Evolutionary conservation across 2,329 filamentous ascomycete genomes (phyloP).

Genomic region (Tolypocladium pustulatum): DNA sequence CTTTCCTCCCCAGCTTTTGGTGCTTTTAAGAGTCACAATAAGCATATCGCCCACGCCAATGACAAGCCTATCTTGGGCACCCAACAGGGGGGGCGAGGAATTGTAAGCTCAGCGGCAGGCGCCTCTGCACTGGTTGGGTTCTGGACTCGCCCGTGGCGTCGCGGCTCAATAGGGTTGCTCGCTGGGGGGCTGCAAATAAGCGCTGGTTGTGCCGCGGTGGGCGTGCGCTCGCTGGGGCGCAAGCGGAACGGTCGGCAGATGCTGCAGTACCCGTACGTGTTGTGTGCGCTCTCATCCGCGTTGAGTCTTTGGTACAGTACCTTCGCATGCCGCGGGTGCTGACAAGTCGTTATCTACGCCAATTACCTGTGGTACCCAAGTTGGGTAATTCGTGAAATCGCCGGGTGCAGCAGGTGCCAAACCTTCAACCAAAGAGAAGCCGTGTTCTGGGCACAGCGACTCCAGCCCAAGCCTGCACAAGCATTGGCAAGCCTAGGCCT

Average conservation of each 20-base stretch:
- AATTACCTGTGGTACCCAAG: no score
- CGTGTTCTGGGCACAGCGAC: background rate
- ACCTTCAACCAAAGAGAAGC: background rate
- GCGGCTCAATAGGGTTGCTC: background rate
- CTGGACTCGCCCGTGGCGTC: constrained; percentile 4
- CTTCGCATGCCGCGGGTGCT: background rate
- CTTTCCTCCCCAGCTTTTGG: background rate
- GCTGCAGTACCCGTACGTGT: background rate
- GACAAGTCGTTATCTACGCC: background rate
- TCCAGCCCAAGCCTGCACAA: background rate
- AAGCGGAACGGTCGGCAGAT: background rate
- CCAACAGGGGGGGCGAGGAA: background rate
- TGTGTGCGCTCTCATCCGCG: background rate
- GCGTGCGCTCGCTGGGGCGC: background rate
- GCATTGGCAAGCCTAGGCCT: background rate
- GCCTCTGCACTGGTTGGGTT: background rate
- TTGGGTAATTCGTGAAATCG: background rate
- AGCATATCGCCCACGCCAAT: background rate
- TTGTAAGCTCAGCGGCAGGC: background rate
- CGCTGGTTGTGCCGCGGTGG: background rate
- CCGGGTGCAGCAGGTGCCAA: background rate
- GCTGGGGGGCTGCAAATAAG: background rate
- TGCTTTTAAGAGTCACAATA: background rate
- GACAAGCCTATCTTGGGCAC: background rate
- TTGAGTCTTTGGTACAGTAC: background rate